Evolutionary conservation across 345 rosid species (phyloP).

Genomic region (Arabidopsis arenosa): DNA sequence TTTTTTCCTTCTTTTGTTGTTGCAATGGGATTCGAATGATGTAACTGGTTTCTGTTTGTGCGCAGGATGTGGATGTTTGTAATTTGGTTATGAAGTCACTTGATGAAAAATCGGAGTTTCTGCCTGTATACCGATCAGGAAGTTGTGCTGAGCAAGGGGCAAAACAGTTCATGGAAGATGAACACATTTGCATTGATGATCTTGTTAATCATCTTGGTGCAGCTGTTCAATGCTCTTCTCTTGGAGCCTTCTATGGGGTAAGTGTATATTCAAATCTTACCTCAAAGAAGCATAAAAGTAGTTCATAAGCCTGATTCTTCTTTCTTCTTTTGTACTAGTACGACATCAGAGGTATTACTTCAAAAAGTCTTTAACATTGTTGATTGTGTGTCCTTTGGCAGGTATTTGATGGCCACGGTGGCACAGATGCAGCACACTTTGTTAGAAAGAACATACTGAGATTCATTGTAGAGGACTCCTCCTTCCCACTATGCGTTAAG

Average conservation of each 20-base stretch:
- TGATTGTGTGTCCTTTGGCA: conserved; percentile 45
- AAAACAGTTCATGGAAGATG: conserved; percentile 94
- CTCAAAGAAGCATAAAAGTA: conserved; percentile 13
- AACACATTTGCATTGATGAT: conserved; percentile 85
- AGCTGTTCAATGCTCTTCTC: conserved; percentile 56
- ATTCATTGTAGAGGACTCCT: conserved; percentile 80
- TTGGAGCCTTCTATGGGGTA: conserved; percentile 97
- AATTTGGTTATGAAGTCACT: conserved; percentile 54
- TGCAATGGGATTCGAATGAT: neutral
- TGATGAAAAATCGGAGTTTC: conserved; percentile 59
- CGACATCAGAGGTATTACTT: neutral
- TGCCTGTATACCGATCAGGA: conserved; percentile 80
- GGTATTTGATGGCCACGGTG: conserved; percentile 99
- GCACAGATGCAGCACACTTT: conserved; percentile 89
- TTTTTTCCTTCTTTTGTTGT: neutral
- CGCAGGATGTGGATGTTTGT: conserved; percentile 71
- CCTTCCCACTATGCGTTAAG: conserved; percentile 75
- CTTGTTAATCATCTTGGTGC: conserved; percentile 66
- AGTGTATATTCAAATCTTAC: conserved; percentile 38
- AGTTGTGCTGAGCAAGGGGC: conserved; percentile 95
- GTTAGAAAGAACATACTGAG: conserved; percentile 72
- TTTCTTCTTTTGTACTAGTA: neutral
- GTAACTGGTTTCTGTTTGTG: conserved; percentile 33
- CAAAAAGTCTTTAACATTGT: conserved; percentile 19
- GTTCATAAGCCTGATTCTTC: neutral